phyloP scores from a whole-genome alignment of 179 eudicot species.

The Silene noctiflora region DNA sequence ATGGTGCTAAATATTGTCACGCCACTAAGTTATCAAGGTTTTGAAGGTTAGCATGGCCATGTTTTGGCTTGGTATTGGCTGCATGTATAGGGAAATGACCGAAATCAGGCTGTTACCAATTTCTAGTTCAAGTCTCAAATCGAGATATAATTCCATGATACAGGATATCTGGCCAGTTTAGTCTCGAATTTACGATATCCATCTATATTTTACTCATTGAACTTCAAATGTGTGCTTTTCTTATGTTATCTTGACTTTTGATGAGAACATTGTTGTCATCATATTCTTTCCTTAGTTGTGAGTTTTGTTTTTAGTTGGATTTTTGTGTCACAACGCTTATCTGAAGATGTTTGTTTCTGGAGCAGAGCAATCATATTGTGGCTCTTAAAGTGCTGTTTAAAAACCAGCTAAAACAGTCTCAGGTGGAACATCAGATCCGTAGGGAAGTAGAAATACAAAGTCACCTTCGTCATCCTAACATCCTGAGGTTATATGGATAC shows the following conservation, averaged over 20 bases:
- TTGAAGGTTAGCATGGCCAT: too few relatives aligned
- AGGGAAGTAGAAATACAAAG: conserved; percentile 98
- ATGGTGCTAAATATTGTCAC: too few relatives aligned
- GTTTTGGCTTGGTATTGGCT: too few relatives aligned
- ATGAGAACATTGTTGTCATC: neutral
- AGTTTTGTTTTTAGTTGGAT: neutral
- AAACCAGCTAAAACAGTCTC: conserved; percentile 87
- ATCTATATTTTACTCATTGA: too few relatives aligned
- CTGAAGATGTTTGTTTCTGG: conserved; percentile 12
- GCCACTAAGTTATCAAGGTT: too few relatives aligned
- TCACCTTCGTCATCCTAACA: conserved; percentile 94
- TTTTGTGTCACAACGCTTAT: neutral
- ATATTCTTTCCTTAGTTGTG: neutral
- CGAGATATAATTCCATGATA: too few relatives aligned
- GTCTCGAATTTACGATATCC: too few relatives aligned
- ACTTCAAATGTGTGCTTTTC: neutral
- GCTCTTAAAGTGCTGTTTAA: conserved; percentile 91
- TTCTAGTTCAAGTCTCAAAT: too few relatives aligned
- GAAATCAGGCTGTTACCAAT: too few relatives aligned
- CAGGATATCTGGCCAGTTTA: neutral
- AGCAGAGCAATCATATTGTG: conserved; percentile 90
- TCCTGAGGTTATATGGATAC: conserved; percentile 84
- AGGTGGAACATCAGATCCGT: conserved; percentile 95
- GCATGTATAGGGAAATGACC: too few relatives aligned
- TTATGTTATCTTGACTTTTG: neutral